These are phyloP conservation scores for Xanthoconium stramineum DNA, from an alignment of 768 basidiomycete species.

Conservation along the genomic window DNA sequence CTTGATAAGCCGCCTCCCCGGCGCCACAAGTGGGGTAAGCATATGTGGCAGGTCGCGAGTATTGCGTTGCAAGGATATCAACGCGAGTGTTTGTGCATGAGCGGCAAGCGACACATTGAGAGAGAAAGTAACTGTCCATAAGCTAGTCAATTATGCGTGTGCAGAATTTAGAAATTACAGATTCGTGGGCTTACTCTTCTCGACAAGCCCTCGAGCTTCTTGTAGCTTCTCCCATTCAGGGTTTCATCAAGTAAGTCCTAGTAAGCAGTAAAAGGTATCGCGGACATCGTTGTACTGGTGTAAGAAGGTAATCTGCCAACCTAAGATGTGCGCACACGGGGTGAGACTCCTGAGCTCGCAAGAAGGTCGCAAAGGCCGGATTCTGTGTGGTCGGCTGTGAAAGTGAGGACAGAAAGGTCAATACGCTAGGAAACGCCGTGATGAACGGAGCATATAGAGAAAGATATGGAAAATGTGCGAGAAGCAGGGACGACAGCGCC, in stretches of 20 bases:
- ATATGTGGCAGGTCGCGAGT: constrained; percentile 75
- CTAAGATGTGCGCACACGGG: constrained; percentile 70
- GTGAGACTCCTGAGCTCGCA: constrained; percentile 63
- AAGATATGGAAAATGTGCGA: constrained; percentile 84
- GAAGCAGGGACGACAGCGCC: constrained; percentile 58
- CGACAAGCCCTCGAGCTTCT: constrained; percentile 60
- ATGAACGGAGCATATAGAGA: constrained; percentile 86
- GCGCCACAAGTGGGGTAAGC: constrained; percentile 72
- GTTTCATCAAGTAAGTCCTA: constrained; percentile 72
- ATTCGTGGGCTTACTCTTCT: constrained; percentile 56
- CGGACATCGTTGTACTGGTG: constrained; percentile 85
- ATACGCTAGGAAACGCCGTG: constrained; percentile 67
- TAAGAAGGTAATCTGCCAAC: constrained; percentile 81
- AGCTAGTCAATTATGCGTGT: constrained; percentile 7
- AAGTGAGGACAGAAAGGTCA: constrained; percentile 56
- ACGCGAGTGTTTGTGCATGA: constrained; percentile 70
- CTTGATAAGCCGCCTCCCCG: constrained; percentile 77
- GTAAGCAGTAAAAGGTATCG: constrained; percentile 80
- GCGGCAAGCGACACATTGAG: constrained; percentile 77
- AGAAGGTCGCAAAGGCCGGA: constrained; percentile 57
- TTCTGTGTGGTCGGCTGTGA: constrained; percentile 41
- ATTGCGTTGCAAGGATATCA: constrained; percentile 76
- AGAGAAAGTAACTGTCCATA: constrained; percentile 60
- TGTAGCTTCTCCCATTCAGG: constrained; percentile 64
- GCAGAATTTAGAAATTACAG: neutral